Conservation (phyloP, 2,329 filamentous ascomycete genomes). For the Fusarium incarnatum region DNA sequence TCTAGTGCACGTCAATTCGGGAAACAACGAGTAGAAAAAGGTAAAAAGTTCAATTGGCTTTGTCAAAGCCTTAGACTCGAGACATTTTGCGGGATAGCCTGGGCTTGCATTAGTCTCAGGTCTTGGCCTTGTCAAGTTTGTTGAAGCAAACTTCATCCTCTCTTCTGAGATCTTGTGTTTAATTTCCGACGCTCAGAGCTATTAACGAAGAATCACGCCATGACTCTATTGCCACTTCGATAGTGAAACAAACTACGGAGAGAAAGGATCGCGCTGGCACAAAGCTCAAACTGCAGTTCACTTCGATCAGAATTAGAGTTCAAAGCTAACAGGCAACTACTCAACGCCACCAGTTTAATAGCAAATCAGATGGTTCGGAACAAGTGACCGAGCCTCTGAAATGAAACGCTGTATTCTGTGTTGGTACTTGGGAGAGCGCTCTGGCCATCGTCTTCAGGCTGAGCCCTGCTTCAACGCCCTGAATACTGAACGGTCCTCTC, state of each 20-base stretch:
- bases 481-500: neutral
- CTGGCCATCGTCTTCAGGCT: neutral
- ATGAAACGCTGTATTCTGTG: neutral
- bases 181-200: rapidly evolving
- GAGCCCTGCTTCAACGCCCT: neutral
- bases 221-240: neutral
- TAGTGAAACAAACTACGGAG: slow-evolving; percentile 3
- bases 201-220: neutral
- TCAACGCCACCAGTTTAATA: neutral
- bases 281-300: neutral
- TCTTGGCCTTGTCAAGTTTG: neutral
- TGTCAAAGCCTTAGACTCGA: no score
- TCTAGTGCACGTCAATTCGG: neutral
- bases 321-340: neutral
- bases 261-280: neutral
- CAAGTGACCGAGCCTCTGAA: neutral
- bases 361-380: neutral
- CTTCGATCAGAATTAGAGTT: slow-evolving; percentile 6
- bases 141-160: rapidly evolving
- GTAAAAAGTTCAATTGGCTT: neutral
- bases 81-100: neutral
- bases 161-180: neutral
- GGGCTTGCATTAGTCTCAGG: neutral
- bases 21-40: neutral
- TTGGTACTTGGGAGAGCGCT: neutral